Evolutionary conservation across 225 moss, liverwort and hornwort species (phyloP), one percentile per base, ranked within the genome.

Genomic region (Pleurozium schreberi): DNA sequence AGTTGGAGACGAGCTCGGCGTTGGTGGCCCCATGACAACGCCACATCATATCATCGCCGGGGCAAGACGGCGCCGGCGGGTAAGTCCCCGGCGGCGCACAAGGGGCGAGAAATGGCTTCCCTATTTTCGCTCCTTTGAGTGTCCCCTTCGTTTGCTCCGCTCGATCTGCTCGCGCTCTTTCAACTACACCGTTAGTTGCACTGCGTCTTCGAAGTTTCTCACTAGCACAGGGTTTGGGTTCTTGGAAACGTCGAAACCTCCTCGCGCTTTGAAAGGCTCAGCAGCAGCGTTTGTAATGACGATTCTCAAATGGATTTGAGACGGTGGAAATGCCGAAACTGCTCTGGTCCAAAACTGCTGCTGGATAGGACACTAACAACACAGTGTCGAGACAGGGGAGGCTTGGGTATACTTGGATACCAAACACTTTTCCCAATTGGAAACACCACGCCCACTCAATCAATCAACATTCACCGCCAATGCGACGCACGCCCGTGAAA

Each of bases 11-110:
- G 73, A 98, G 97, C 92, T 98, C 98, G 90, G 94, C 94, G 94
- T 97, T 92, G 90, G 90, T 96, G 80, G 93, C 93, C 68, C 98
- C 98, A 95, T 98, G 97, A 78, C 98, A 98, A 82, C 93, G 94
- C 98, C 98, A 98, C 95, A 97, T 98, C 98, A 96, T 98, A 69
- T 96, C 98, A 96, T 98, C 94, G 92, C 98, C 95, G 80, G 94
- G 94, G 45, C 89, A 92, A 69, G 93, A 91, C 31, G 94, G 94
- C 89, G 94, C 94, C 94, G 94, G 94, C 94, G 94, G 94, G 94
- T 93, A 94, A 52, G 89, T 93, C 76, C 93, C 93, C 93, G 94
- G 94, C 94, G 94, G 94, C 88, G 93, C 92, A 93, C 94, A 94
- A 89, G 93, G 91, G 92, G 94, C 93, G 93, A 94, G 93, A 83